Conservation (phyloP, 1,284 basidiomycete genomes). For the Sporisorium graminicola region DNA sequence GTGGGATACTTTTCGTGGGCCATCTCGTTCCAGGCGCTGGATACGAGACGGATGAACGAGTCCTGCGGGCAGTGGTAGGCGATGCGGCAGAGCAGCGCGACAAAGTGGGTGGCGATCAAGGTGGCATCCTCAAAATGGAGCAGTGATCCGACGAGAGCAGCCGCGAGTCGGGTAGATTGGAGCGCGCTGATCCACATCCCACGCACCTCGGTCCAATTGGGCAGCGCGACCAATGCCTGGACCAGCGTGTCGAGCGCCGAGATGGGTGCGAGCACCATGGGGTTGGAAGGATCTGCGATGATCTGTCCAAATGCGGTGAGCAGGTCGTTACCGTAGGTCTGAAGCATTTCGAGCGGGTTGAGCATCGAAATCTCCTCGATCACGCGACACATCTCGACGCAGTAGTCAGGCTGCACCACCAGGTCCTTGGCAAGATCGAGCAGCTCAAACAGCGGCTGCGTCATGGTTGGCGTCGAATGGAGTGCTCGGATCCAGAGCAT, state of each 20-base stretch:
- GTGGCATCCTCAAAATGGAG: constrained; percentile 58
- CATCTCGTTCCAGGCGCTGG: constrained; percentile 32
- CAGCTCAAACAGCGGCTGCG: constrained; percentile 58
- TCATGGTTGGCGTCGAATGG: constrained; percentile 59
- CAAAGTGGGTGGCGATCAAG: constrained; percentile 56
- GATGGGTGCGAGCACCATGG: constrained; percentile 60
- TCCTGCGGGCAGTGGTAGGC: constrained; percentile 42
- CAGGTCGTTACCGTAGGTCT: constrained; percentile 51
- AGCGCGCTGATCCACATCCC: constrained; percentile 46
- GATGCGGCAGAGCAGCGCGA: constrained; percentile 59
- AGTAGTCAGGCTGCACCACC: constrained; percentile 62
- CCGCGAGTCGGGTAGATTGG: constrained; percentile 49
- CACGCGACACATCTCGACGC: constrained; percentile 61
- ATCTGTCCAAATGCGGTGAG: constrained; percentile 53
- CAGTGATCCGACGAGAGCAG: constrained; percentile 53
- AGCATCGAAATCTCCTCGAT: constrained; percentile 62
- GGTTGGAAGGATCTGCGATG: constrained; percentile 57
- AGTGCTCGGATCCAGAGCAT: constrained; percentile 64
- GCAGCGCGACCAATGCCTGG: constrained; percentile 48
- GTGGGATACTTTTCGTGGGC: constrained; percentile 20
- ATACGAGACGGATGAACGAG: constrained; percentile 55
- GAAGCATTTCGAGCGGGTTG: constrained; percentile 55
- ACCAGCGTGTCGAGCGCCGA: constrained; percentile 56
- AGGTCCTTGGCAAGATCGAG: constrained; percentile 51
- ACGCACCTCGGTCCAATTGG: constrained; percentile 42